A percentile compares a stretch with the other conserved stretches of the same genome.
phyloP scores from a whole-genome alignment of 2,329 filamentous ascomycete genomes.

The Rhinocladiella mackenziei region DNA sequence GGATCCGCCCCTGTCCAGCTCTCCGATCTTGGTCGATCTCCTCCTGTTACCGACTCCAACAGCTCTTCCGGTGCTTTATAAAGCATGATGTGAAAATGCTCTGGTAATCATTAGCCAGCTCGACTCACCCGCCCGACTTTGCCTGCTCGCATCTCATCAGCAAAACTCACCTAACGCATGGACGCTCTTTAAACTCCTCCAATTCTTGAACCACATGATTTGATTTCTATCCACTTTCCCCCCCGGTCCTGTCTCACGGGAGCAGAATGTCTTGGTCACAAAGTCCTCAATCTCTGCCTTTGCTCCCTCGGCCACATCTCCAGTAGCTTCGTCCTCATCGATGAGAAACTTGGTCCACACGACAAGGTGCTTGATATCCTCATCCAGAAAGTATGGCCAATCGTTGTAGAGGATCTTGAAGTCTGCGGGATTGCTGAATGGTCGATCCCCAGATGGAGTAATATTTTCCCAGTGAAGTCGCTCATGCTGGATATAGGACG shows the following conservation, averaged over 20 bases:
- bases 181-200: slow-evolving; percentile 77
- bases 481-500: slow-evolving; percentile 68
- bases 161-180: slow-evolving; percentile 57
- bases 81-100: slow-evolving; percentile 95
- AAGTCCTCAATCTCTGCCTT: slow-evolving; percentile 65
- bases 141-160: slow-evolving; percentile 4
- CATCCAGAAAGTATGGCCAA: slow-evolving; percentile 87
- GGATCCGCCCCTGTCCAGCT: slow-evolving; percentile 6
- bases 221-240: slow-evolving; percentile 39
- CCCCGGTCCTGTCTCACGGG: slow-evolving; percentile 39
- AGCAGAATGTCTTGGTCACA: slow-evolving; percentile 63
- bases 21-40: slow-evolving; percentile 64
- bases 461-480: slow-evolving; percentile 64
- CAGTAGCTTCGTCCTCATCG: slow-evolving; percentile 61
- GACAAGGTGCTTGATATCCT: slow-evolving; percentile 74
- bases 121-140: neutral
- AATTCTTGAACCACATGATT: slow-evolving; percentile 90
- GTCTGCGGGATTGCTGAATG: slow-evolving; percentile 43
- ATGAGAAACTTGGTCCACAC: slow-evolving; percentile 90
- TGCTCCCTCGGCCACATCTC: slow-evolving; percentile 63
- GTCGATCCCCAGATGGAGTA: slow-evolving; percentile 36
- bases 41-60: slow-evolving; percentile 65
- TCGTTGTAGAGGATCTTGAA: slow-evolving; percentile 79
- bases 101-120: slow-evolving; percentile 34
- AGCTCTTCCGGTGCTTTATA: slow-evolving; percentile 69